Conservation (phyloP, 371 early-diverging fungal species). For the Mortierella polycephala region DNA sequence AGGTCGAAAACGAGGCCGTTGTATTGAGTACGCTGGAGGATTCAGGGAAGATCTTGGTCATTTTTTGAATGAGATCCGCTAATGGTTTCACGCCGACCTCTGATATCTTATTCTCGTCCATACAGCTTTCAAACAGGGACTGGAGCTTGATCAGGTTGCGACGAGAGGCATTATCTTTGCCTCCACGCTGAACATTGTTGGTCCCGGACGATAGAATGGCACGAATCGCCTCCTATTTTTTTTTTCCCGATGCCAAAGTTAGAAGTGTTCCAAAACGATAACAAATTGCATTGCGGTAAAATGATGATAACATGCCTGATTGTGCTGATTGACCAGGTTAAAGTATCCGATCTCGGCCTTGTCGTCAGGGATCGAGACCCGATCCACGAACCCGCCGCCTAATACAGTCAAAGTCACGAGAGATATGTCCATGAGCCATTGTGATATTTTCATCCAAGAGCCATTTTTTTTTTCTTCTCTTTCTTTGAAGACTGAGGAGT, state of each 20-base stretch:
- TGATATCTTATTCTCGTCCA: slow-evolving; percentile 65
- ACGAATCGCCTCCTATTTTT: slow-evolving; percentile 33
- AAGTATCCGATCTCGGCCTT: slow-evolving; percentile 53
- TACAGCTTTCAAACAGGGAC: slow-evolving; percentile 64
- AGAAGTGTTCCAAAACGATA: slow-evolving; percentile 1
- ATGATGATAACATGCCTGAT: slow-evolving; percentile 32
- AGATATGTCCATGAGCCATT: not conserved
- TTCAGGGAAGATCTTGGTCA: slow-evolving; percentile 52
- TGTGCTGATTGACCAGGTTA: slow-evolving; percentile 35
- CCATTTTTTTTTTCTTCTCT: slow-evolving; percentile 21
- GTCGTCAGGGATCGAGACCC: slow-evolving; percentile 55
- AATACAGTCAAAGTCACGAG: not conserved
- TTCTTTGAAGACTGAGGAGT: not conserved
- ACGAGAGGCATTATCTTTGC: slow-evolving; percentile 46
- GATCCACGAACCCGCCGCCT: slow-evolving; percentile 56
- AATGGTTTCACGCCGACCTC: slow-evolving; percentile 61
- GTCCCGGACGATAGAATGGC: slow-evolving; percentile 35
- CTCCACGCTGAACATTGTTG: slow-evolving; percentile 6
- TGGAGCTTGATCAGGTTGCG: slow-evolving; percentile 65
- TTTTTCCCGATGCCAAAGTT: not conserved
- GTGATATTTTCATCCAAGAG: not conserved
- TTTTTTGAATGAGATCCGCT: slow-evolving; percentile 55
- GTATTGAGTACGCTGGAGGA: slow-evolving; percentile 20
- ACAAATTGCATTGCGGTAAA: not conserved
- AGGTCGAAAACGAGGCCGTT: too few relatives aligned